phyloP scores from a whole-genome alignment of 2,329 filamentous ascomycete species.

The Epichloe typhina region DNA sequence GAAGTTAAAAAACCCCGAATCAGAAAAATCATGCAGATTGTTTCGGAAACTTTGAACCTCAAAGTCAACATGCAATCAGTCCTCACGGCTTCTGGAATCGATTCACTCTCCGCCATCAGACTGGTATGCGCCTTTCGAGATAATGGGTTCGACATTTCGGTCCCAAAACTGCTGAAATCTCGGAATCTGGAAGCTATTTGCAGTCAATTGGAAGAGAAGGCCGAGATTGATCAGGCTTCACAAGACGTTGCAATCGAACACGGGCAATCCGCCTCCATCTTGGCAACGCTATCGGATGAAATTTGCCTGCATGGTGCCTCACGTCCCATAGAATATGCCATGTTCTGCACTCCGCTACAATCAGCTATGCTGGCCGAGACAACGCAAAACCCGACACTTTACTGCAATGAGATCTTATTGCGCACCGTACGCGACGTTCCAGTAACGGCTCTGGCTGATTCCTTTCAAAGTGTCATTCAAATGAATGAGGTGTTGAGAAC shows the following conservation, averaged over 20 bases:
- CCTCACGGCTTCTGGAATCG: conserved; percentile 44
- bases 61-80: conserved; percentile 24
- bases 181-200: conserved; percentile 26
- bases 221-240: background rate
- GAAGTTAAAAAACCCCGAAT: conserved; percentile 13
- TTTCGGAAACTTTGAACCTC: conserved; percentile 28
- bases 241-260: background rate
- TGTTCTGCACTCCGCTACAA: conserved; percentile 61
- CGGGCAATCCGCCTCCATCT: background rate
- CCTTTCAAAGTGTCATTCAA: conserved; percentile 35
- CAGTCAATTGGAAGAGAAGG: background rate
- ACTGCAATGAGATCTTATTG: conserved; percentile 68
- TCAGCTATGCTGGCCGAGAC: conserved; percentile 72
- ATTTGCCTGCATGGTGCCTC: background rate
- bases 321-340: background rate
- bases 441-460: conserved; percentile 28
- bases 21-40: conserved; percentile 22
- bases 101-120: conserved; percentile 40
- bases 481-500: conserved; percentile 58
- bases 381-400: conserved; percentile 40
- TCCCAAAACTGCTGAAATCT: conserved; percentile 48
- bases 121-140: conserved; percentile 51
- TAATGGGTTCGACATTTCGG: conserved; percentile 40
- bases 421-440: conserved; percentile 30
- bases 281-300: background rate